Evolutionary conservation across 2,329 filamentous ascomycete genomes (phyloP).

Genomic region (Plenodomus lindquistii): DNA sequence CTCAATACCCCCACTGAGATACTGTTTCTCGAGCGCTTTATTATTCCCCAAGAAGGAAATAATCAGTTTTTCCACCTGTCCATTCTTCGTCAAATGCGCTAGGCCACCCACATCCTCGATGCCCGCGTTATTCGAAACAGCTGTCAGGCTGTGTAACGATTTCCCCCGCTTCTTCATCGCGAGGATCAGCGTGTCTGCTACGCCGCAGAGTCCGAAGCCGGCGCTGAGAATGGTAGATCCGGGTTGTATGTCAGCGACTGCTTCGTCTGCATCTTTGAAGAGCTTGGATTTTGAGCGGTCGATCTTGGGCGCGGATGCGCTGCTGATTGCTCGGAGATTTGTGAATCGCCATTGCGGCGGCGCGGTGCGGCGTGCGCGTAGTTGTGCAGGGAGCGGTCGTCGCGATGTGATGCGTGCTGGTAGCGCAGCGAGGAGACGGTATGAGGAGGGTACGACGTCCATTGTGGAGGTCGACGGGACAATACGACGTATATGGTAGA

Average conservation of each 20-base stretch:
- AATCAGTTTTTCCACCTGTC: slow-evolving; percentile 72
- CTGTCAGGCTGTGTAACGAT: slow-evolving; percentile 59
- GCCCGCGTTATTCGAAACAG: slow-evolving; percentile 81
- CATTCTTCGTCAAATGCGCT: slow-evolving; percentile 67
- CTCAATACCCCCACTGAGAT: slow-evolving; percentile 71
- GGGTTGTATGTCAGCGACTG: slow-evolving; percentile 42
- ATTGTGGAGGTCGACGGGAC: slow-evolving; percentile 21
- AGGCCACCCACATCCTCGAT: slow-evolving; percentile 67
- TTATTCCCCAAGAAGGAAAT: slow-evolving; percentile 80
- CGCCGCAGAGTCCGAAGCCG: slow-evolving; percentile 46
- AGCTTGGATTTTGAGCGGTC: slow-evolving; percentile 44
- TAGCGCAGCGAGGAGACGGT: slow-evolving; percentile 33
- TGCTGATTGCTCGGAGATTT: slow-evolving; percentile 29
- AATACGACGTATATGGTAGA: no score
- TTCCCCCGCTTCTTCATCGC: slow-evolving; percentile 39
- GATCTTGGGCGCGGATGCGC: slow-evolving; percentile 32
- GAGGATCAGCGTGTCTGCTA: slow-evolving; percentile 45
- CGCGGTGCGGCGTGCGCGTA: slow-evolving; percentile 22
- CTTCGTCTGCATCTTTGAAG: slow-evolving; percentile 43
- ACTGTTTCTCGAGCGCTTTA: slow-evolving; percentile 74
- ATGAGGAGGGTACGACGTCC: slow-evolving; percentile 34
- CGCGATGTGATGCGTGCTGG: slow-evolving; percentile 32
- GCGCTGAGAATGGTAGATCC: slow-evolving; percentile 45
- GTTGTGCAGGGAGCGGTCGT: slow-evolving; percentile 32
- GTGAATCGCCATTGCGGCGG: slow-evolving; percentile 26